These are phyloP conservation scores for Chrysopogon serrulatus DNA, from an alignment of 176 grass and related monocot species.

Conservation along the genomic window DNA sequence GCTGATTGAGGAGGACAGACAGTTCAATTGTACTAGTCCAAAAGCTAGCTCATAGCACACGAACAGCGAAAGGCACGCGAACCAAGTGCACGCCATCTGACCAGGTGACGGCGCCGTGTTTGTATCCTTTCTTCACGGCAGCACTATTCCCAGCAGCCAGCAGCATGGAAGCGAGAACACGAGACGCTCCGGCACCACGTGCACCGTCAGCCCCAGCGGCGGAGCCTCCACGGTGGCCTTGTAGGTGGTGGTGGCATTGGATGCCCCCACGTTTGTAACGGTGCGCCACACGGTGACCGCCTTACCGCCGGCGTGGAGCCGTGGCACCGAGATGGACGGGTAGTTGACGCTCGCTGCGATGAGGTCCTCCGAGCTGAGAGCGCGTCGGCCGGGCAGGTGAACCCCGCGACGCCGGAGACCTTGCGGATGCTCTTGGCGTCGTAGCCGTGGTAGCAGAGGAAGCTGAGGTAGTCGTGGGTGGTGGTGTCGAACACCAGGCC, in stretches of 20 bases:
- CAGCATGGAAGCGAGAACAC: slow-evolving; percentile 56
- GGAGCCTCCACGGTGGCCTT: slow-evolving; percentile 40
- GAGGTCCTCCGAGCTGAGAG: slow-evolving; percentile 60
- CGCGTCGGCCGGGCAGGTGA: slow-evolving; percentile 38
- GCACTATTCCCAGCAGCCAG: slow-evolving; percentile 11
- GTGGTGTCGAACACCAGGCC: slow-evolving; percentile 84
- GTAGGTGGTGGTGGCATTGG: slow-evolving; percentile 81
- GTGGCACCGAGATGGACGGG: slow-evolving; percentile 77
- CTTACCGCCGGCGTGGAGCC: slow-evolving; percentile 35
- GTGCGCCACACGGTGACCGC: slow-evolving; percentile 42
- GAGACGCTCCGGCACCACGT: slow-evolving; percentile 54
- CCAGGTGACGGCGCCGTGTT: slow-evolving; percentile 64
- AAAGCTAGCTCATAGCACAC: slow-evolving; percentile 59
- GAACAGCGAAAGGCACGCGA: slow-evolving; percentile 61
- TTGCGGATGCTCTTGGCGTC: slow-evolving; percentile 59
- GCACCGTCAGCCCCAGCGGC: slow-evolving; percentile 43
- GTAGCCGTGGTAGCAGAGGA: slow-evolving; percentile 91
- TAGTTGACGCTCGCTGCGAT: slow-evolving; percentile 70
- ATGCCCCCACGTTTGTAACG: slow-evolving; percentile 70
- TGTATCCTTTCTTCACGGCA: slow-evolving; percentile 47
- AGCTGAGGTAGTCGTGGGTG: slow-evolving; percentile 67
- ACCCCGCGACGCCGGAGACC: slow-evolving; percentile 40
- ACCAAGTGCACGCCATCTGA: slow-evolving; percentile 80
- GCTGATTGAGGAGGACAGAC: too few relatives aligned
- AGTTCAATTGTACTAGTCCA: too few relatives aligned